These are phyloP conservation scores for Truncatella angustata DNA, from an alignment of 2,329 filamentous ascomycete species.

Conservation along the genomic window DNA sequence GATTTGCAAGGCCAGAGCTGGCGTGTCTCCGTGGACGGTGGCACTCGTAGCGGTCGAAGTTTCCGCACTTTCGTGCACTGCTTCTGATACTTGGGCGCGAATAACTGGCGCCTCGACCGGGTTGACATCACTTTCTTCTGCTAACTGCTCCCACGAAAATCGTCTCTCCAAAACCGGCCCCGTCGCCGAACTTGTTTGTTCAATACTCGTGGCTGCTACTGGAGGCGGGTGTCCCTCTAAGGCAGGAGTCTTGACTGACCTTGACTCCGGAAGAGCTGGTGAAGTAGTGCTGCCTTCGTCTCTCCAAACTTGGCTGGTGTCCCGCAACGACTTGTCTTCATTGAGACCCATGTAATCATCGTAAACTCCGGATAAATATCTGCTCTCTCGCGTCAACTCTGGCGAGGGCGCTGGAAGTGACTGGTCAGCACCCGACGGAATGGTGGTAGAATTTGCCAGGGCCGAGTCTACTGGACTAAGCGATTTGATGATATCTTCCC, in stretches of 20 bases:
- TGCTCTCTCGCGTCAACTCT: slow-evolving; percentile 49
- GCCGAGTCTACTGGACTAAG: slow-evolving; percentile 51
- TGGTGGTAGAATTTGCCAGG: slow-evolving; percentile 15
- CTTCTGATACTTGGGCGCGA: neutral
- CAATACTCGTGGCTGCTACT: slow-evolving; percentile 9
- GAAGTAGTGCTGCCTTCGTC: slow-evolving; percentile 13
- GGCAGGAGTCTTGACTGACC: neutral
- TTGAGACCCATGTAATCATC: slow-evolving; percentile 63
- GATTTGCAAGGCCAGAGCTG: slow-evolving; percentile 12
- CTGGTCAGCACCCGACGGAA: slow-evolving; percentile 12
- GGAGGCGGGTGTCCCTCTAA: slow-evolving; percentile 10
- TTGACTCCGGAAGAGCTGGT: neutral
- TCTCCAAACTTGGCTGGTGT: slow-evolving; percentile 26
- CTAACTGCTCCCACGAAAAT: slow-evolving; percentile 42
- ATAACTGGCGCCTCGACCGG: slow-evolving; percentile 13
- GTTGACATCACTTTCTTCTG: slow-evolving; percentile 19
- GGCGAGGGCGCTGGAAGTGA: neutral
- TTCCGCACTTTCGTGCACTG: neutral
- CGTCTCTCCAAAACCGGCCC: slow-evolving; percentile 17
- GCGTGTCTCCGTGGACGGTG: neutral
- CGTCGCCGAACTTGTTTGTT: neutral
- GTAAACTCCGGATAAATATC: slow-evolving; percentile 64
- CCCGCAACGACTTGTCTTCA: slow-evolving; percentile 37
- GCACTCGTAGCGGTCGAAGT: neutral
- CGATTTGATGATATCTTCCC: slow-evolving; percentile 73